Evolutionary conservation across 345 rosid species (phyloP), one percentile per base, ranked within the genome.

Genomic region (Stellera chamaejasme): DNA sequence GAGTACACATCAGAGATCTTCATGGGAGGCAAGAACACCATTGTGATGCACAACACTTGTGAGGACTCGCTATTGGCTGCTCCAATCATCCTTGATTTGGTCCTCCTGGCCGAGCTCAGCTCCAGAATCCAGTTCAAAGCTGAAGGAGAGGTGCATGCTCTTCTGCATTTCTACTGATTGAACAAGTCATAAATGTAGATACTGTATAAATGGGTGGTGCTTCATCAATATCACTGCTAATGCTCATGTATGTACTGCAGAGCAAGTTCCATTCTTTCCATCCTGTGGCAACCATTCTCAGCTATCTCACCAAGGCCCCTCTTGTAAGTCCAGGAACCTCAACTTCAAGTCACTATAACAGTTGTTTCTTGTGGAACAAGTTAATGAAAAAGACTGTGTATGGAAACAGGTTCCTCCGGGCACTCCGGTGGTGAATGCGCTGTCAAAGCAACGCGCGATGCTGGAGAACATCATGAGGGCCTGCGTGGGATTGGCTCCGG

Each of bases 11-110:
- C 99, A 42, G 99, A 93, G 81, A 89, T 89, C 48, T 93, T 93
- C 85, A 81, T 89, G 96, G 99, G 99, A 59, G 99, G 99, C 42
- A 77, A 62, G 70, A 93, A 43, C 87, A 93, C 99, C 3, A 93
- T 93, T 43, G 92, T 84, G 66, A 55, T 93, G 69, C 99, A 89
- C 77, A 93, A 93, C 75, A 89, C 97, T 0, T 89, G 99, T 28
- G 99, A 89, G 73, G 99, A 89, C 75, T 89, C 97, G 51, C 95
- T 93, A 28, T 74, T 93, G 77, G 99, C 99, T 45, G 99, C 97
- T 52, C 99, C 99, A 5, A 93, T 89, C 61, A 84, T 93, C 66
- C 68, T 93, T 59, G 99, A 93, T 67, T 74, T 93, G 79, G 96
- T 93, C 50, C 97, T 93, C 56, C 89, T 93, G 13, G 97, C 96